phyloP scores from a whole-genome alignment of 108 stramenopile genomes.

The Conticribra weissflogii region DNA sequence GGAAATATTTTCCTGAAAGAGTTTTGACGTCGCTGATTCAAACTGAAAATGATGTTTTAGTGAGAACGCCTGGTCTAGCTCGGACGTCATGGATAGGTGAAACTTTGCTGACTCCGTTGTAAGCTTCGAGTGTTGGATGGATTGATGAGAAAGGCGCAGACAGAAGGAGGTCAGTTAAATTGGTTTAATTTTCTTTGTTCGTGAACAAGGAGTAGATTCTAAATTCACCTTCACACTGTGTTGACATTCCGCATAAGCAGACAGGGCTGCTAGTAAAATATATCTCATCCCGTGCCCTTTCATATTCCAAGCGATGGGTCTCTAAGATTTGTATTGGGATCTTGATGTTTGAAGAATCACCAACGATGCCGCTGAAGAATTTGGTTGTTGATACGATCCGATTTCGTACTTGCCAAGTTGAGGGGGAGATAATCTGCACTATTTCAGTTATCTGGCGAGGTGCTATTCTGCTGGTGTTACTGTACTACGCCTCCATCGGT shows the following conservation, averaged over 20 bases:
- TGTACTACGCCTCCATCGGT: no score
- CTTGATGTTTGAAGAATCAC: no score
- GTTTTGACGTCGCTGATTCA: constrained; percentile 35
- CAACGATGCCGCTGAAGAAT: no score
- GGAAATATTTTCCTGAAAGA: constrained; percentile 17
- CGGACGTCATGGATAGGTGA: constrained; percentile 7
- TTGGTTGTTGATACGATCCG: no score
- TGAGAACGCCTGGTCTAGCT: constrained; percentile 1
- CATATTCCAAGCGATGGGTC: neutral
- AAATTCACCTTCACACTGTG: neutral
- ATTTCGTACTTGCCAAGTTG: no score
- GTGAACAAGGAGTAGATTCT: neutral
- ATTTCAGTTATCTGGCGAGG: no score
- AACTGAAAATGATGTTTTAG: constrained; percentile 33
- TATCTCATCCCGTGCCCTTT: neutral
- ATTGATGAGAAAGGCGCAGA: neutral
- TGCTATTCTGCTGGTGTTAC: no score
- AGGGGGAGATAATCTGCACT: no score
- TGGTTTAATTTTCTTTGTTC: neutral
- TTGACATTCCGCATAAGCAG: neutral
- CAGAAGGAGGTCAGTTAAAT: neutral
- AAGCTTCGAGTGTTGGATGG: constrained; percentile 16
- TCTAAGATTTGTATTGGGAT: neutral
- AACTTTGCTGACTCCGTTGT: constrained; percentile 23
- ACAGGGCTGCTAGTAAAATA: neutral